phyloP scores from a whole-genome alignment of 495 filamentous ascomycete genomes.

The Xylaria curta region DNA sequence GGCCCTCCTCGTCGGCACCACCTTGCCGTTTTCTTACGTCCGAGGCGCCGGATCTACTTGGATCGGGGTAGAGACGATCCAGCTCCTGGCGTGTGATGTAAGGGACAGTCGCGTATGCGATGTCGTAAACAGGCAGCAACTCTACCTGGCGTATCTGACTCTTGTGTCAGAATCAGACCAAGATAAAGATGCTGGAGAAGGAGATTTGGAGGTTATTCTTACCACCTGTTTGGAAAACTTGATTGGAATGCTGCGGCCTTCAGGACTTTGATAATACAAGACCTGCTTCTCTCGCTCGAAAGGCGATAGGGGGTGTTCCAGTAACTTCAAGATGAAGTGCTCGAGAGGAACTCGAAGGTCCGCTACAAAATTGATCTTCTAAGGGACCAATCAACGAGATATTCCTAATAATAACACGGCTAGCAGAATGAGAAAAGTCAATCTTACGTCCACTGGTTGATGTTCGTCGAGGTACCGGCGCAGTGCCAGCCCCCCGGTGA shows the following conservation, averaged over 20 bases:
- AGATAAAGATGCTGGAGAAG: neutral
- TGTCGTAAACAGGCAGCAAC: neutral
- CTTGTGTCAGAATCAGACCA: neutral
- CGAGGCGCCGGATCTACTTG: neutral
- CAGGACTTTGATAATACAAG: slow-evolving; percentile 31
- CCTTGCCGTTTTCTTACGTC: neutral
- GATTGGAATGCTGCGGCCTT: slow-evolving; percentile 29
- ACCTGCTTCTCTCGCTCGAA: slow-evolving; percentile 29
- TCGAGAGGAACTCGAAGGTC: slow-evolving; percentile 32
- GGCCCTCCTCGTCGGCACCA: neutral
- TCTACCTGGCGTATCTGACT: neutral
- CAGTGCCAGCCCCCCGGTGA: slow-evolving; percentile 36
- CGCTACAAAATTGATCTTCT: slow-evolving; percentile 39
- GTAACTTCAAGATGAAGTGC: slow-evolving; percentile 30
- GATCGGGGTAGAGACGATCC: neutral
- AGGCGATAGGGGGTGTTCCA: slow-evolving; percentile 35
- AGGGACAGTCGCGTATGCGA: neutral
- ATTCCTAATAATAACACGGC: neutral
- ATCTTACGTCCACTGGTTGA: slow-evolving; percentile 34
- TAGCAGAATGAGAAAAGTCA: neutral
- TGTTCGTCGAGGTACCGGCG: slow-evolving; percentile 38
- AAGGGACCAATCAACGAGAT: neutral
- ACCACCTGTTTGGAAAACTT: slow-evolving; percentile 34
- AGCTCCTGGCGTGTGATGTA: neutral
- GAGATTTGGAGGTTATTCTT: slow-evolving; percentile 12